A percentile compares a stretch with the other conserved stretches of the same genome.
Evolutionary conservation across 768 basidiomycete genomes (phyloP).

Genomic region (Amanita rimosa): DNA sequence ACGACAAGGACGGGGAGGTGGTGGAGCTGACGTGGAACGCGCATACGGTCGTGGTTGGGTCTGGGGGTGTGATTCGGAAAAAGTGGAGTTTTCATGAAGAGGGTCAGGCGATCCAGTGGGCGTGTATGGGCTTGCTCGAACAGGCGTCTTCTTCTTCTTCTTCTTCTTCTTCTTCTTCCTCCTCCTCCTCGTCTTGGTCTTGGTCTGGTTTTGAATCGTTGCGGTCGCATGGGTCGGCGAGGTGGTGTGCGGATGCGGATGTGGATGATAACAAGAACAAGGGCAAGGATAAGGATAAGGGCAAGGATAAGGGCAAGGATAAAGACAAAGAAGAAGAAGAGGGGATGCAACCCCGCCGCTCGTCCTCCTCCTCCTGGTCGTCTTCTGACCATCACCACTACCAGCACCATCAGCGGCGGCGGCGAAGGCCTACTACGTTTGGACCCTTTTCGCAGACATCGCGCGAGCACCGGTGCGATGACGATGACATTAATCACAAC

Average conservation of each 20-base stretch:
- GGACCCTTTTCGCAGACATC: slow-evolving; percentile 39
- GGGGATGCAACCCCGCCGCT: too few species aligned
- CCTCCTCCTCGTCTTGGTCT: too few species aligned
- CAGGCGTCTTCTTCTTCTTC: too few species aligned
- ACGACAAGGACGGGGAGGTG: too few species aligned
- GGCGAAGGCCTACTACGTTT: slow-evolving; percentile 25
- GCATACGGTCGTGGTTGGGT: slow-evolving; percentile 47
- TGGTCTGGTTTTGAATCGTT: slow-evolving; percentile 5
- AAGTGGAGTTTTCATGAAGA: slow-evolving; percentile 71
- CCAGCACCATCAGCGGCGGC: slow-evolving; percentile 10
- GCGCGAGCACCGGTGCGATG: too few species aligned
- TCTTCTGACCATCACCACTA: too few species aligned
- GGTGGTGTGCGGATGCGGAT: slow-evolving; percentile 15
- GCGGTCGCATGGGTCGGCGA: slow-evolving; percentile 18
- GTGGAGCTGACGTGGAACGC: slow-evolving; percentile 66
- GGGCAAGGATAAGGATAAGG: background rate
- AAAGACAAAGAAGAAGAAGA: slow-evolving; percentile 13
- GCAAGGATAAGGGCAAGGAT: slow-evolving; percentile 7
- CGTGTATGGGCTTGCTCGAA: slow-evolving; percentile 67
- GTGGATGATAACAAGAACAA: slow-evolving; percentile 6
- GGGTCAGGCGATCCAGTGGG: slow-evolving; percentile 65
- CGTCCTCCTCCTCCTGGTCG: too few species aligned
- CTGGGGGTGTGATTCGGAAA: slow-evolving; percentile 57
- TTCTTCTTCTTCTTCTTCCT: too few species aligned
- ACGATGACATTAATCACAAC: too few species aligned